A percentile compares a stretch with the other conserved stretches of the same genome.
Conservation (phyloP, 192 early-diverging fungal species). For the Podila verticillata region DNA sequence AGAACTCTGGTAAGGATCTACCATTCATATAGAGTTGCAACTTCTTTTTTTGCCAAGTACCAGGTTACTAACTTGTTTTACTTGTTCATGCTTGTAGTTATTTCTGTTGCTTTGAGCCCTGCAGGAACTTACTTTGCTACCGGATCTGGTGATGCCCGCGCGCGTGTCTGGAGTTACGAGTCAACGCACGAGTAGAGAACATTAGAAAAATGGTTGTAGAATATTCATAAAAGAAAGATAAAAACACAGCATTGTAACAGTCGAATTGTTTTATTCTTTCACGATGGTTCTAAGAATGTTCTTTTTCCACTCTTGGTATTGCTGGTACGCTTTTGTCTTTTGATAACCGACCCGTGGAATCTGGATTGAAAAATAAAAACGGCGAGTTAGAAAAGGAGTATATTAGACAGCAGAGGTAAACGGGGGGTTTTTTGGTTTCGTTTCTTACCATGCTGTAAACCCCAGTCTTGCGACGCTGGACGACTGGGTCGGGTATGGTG, state of each 20-base stretch:
- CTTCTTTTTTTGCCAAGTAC: neutral
- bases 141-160: conserved; percentile 92
- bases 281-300: conserved; percentile 11
- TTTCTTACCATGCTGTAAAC: conserved; percentile 44
- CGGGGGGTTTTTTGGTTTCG: neutral
- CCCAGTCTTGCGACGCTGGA: conserved; percentile 20
- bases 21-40: neutral
- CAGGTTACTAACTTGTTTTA: neutral
- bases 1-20: conserved; percentile 83
- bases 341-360: conserved; percentile 39
- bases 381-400: neutral
- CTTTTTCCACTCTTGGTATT: conserved; percentile 32
- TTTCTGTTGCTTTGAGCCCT: conserved; percentile 88
- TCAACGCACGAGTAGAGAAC: conserved; percentile 14
- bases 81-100: conserved; percentile 67
- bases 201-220: no score
- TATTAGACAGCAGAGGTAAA: no score
- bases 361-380: neutral
- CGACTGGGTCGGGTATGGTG: neutral
- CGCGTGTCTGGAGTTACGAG: conserved; percentile 91
- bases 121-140: conserved; percentile 92
- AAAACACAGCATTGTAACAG: no score
- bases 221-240: no score
- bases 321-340: conserved; percentile 23
- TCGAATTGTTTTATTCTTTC: neutral